phyloP scores from a whole-genome alignment of 1,139 yeast species.

The Kurtzmaniella natalensis region DNA sequence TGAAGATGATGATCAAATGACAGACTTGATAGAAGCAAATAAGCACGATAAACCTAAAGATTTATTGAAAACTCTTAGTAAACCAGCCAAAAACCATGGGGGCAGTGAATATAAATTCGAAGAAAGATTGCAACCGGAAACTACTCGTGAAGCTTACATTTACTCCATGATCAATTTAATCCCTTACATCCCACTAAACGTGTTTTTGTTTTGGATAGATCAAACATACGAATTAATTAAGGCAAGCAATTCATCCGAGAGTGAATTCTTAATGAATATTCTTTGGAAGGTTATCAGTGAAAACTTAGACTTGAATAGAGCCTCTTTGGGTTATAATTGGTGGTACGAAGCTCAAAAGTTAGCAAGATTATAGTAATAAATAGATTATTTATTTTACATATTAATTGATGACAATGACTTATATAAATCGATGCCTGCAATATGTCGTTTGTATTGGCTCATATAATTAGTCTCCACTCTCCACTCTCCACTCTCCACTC shows the following conservation, averaged over 20 bases:
- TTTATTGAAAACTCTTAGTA: slow-evolving; percentile 9
- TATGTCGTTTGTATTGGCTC: no score
- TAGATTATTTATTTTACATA: no score
- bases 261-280: slow-evolving; percentile 21
- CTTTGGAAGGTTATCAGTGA: slow-evolving; percentile 43
- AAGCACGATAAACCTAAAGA: slow-evolving; percentile 34
- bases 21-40: slow-evolving; percentile 27
- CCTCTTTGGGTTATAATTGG: slow-evolving; percentile 63
- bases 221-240: slow-evolving; percentile 40
- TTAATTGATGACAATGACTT: no score
- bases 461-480: no score
- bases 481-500: no score
- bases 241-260: slow-evolving; percentile 34
- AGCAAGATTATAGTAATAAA: slow-evolving; percentile 8
- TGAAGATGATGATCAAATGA: slow-evolving; percentile 10
- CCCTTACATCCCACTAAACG: slow-evolving; percentile 48
- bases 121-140: slow-evolving; percentile 28
- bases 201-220: slow-evolving; percentile 46
- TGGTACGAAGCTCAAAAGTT: slow-evolving; percentile 41
- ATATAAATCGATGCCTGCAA: no score
- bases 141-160: slow-evolving; percentile 51
- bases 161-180: slow-evolving; percentile 46
- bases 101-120: slow-evolving; percentile 16
- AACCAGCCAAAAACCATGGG: slow-evolving; percentile 15
- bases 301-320: slow-evolving; percentile 54